Conservation (phyloP, 208 protist genomes). For the Trypanosoma theileri region DNA sequence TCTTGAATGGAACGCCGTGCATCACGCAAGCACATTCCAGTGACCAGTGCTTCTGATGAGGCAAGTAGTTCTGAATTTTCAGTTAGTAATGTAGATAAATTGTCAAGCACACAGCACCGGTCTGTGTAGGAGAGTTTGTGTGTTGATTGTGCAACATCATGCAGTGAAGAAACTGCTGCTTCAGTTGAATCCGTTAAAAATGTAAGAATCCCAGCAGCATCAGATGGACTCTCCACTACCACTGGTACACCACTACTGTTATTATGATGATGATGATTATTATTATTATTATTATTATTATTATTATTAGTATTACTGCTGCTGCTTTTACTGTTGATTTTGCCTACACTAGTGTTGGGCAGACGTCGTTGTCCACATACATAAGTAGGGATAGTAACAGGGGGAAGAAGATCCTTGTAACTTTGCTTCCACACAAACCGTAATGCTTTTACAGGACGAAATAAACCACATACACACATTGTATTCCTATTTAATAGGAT, state of each 20-base stretch:
- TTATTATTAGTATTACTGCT: too few relatives aligned
- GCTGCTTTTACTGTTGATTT: too few relatives aligned
- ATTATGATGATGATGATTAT: too few relatives aligned
- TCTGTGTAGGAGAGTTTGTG: neutral
- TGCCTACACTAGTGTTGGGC: neutral
- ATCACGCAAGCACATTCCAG: conserved; percentile 40
- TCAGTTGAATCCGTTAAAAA: conserved; percentile 20
- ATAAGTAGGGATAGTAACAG: conserved; percentile 4
- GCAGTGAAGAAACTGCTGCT: conserved; percentile 5
- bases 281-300: too few relatives aligned
- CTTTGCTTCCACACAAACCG: conserved; percentile 23
- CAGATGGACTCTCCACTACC: conserved; percentile 27
- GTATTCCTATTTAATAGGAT: neutral
- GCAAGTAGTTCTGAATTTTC: conserved; percentile 29
- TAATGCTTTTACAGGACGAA: neutral
- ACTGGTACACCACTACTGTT: conserved; percentile 17
- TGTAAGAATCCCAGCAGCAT: conserved; percentile 28
- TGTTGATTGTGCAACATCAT: neutral
- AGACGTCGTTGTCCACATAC: conserved; percentile 15
- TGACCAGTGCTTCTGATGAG: conserved; percentile 39
- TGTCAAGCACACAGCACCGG: neutral
- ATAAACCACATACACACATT: conserved; percentile 4
- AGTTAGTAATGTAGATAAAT: conserved; percentile 12
- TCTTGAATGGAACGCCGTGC: conserved; percentile 23
- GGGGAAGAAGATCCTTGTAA: conserved; percentile 19